Evolutionary conservation across 23 red algal species (phyloP).

Genomic region (Gracilaria domingensis): DNA sequence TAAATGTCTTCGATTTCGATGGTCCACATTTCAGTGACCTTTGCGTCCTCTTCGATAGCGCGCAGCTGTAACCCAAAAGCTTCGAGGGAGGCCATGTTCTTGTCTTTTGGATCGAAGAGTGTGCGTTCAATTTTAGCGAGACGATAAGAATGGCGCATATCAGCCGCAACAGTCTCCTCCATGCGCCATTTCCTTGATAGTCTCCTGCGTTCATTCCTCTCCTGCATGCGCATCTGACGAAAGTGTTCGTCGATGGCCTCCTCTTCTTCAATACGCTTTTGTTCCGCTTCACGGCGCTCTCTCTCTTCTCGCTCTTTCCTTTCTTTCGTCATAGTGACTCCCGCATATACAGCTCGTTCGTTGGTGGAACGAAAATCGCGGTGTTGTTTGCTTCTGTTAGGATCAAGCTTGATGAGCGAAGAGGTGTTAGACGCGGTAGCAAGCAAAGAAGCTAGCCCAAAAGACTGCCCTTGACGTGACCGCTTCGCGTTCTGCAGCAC

Average conservation of each 20-base stretch:
- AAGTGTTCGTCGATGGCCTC: conserved; percentile 14
- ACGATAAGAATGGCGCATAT: conserved; percentile 33
- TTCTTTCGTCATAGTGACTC: conserved; percentile 47
- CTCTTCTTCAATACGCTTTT: conserved; percentile 10
- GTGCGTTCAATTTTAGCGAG: conserved; percentile 16
- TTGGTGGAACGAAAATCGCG: conserved; percentile 19
- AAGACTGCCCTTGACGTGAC: conserved; percentile 20
- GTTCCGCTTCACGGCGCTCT: conserved; percentile 19
- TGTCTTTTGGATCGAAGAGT: conserved; percentile 29
- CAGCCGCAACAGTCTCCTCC: conserved; percentile 30
- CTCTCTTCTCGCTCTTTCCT: conserved; percentile 28
- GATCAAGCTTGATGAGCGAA: conserved; percentile 23
- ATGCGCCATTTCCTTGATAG: conserved; percentile 5
- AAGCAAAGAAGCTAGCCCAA: conserved; percentile 16
- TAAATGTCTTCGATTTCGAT: conserved; percentile 39
- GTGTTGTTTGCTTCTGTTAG: conserved; percentile 21
- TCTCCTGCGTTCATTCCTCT: conserved; percentile 26
- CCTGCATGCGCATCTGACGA: conserved; percentile 27
- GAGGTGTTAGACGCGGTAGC: neutral
- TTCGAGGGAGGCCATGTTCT: neutral
- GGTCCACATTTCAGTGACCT: conserved; percentile 32
- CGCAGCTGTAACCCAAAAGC: conserved; percentile 14
- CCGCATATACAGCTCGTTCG: conserved; percentile 27
- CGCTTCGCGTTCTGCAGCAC: conserved; percentile 21
- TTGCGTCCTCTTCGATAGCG: neutral